Base-by-base conservation (phyloP, 176 grass and related monocot genomes). In the Musa itinerans region DNA sequence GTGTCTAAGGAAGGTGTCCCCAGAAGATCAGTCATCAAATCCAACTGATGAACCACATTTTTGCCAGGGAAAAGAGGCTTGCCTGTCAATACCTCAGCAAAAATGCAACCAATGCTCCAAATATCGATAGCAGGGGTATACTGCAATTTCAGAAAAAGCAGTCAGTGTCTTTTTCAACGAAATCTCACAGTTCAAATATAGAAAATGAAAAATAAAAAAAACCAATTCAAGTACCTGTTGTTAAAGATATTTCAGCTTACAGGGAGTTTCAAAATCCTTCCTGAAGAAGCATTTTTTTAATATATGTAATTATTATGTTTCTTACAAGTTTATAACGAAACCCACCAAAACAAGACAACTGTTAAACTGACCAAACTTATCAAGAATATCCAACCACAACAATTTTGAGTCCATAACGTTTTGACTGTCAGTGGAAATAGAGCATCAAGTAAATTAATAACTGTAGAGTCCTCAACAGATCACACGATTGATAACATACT, bases 101-200 rank as follows among this genome's bases (percentile, higher is more conserved):
- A 98, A 83, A 98, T 98, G 88, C 95, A 98, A 77, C 95, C 95
- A 57, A 98, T 98, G 74, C 95, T 98, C 95, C 95, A 98, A 52
- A 90, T 91, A 83, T 98, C 95, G 77, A 98, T 91, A 72, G 95
- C 95, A 1, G 95, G 86, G 65, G 90, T 92, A 69, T 98, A 98
- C 95, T 74, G 72, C 11, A 19, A 57, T 74, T 27, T 19, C 23
- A 69, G 21, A 29, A 81, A 14, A 11, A 16, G 55, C 17, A 5
- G 71, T 71, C 5, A 10, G 55, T 52, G 83, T 27, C 22, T 51
- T 11, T 54, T 66, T 51, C 13, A 51, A n/a, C 70, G 61, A 57
- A 53, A 72, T 59, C 51, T 24, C 24, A 27, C 48, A 8, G 14
- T 54, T 9, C 56, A 63, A 74, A 57, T 0, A 11, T 2, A 77